These are phyloP conservation scores for Barnettozyma siamensis DNA, from an alignment of 805 yeast species.

Conservation along the genomic window DNA sequence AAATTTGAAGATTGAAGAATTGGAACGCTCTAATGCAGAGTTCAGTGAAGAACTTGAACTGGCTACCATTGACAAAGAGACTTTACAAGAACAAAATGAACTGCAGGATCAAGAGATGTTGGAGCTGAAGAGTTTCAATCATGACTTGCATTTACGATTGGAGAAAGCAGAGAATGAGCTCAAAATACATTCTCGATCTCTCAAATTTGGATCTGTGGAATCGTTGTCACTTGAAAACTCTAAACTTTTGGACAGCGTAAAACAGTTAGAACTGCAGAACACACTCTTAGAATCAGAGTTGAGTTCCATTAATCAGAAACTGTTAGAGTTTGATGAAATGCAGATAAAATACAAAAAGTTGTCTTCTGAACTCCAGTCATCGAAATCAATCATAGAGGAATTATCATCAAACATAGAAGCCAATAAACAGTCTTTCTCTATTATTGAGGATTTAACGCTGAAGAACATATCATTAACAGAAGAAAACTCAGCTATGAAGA, in stretches of 20 bases:
- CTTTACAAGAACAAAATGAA: conserved; percentile 31
- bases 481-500: conserved; percentile 29
- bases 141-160: conserved; percentile 6
- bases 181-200: conserved; percentile 1
- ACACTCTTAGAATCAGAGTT: conserved; percentile 27
- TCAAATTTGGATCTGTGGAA: conserved; percentile 3
- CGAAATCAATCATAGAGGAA: conserved; percentile 19
- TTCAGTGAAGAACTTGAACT: conserved; percentile 26
- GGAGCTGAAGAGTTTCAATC: conserved; percentile 7
- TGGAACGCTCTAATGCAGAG: neutral
- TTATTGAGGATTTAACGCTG: conserved; percentile 31
- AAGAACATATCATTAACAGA: conserved; percentile 31
- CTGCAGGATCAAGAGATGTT: conserved; percentile 23
- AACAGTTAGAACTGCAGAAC: conserved; percentile 37
- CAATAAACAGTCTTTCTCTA: conserved; percentile 25
- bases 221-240: neutral
- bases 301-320: neutral
- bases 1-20: conserved; percentile 2
- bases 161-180: conserved; percentile 17
- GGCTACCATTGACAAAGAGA: conserved; percentile 40
- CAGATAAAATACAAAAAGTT: conserved; percentile 12
- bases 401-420: conserved; percentile 26
- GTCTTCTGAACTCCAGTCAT: conserved; percentile 9
- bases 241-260: conserved; percentile 26
- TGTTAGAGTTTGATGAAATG: neutral